phyloP scores from a whole-genome alignment of 345 rosid species.

The Abelmoschus esculentus region DNA sequence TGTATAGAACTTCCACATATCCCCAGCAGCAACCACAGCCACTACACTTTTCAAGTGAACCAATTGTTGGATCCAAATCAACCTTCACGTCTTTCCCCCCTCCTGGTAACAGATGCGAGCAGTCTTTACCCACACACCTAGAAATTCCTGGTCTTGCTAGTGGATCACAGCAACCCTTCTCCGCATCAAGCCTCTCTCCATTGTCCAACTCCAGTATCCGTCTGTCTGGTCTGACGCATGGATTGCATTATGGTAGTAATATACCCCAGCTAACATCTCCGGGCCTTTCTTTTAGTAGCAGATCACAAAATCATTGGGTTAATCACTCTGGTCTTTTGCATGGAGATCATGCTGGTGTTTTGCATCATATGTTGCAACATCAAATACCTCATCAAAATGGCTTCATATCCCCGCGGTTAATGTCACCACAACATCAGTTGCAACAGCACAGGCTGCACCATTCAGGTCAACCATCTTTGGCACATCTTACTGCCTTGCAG shows the following conservation, averaged over 20 bases:
- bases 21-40: conserved; percentile 64
- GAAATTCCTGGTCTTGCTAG: conserved; percentile 42
- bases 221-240: conserved; percentile 55
- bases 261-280: conserved; percentile 51
- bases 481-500: conserved; percentile 64
- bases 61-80: conserved; percentile 56
- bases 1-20: conserved; percentile 83
- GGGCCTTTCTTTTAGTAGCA: conserved; percentile 61
- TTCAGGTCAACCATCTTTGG: conserved; percentile 53
- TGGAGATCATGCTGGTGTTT: conserved; percentile 56
- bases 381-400: conserved; percentile 63
- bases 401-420: conserved; percentile 47
- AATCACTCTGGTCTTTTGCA: conserved; percentile 64
- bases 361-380: conserved; percentile 60
- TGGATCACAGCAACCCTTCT: conserved; percentile 48
- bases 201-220: conserved; percentile 50
- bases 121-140: conserved; percentile 49
- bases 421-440: conserved; percentile 54
- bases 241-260: conserved; percentile 54
- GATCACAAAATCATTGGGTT: conserved; percentile 69
- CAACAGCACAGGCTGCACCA: conserved; percentile 55
- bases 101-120: conserved; percentile 57
- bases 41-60: conserved; percentile 61
- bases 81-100: conserved; percentile 77
- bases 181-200: conserved; percentile 54